A percentile compares a stretch with the other conserved stretches of the same genome.
Conservation (phyloP, 441 rosid species). For the Flueggea neowawraea region DNA sequence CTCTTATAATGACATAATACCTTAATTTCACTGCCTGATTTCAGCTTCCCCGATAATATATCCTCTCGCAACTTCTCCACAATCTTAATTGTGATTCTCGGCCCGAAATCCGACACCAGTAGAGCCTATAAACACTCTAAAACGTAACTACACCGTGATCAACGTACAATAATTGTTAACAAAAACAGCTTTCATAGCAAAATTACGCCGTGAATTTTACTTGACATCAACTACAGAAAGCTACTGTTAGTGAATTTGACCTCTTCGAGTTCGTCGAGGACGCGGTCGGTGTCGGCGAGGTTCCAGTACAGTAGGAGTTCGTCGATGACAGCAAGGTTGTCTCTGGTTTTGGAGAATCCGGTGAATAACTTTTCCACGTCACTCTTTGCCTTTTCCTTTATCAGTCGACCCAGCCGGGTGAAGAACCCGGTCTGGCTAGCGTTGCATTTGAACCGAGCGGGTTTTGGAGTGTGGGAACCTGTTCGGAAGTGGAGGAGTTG, state of each 20-base stretch:
- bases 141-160: too few species aligned
- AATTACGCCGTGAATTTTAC: too few species aligned
- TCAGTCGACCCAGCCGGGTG: constrained; percentile 78
- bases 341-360: constrained; percentile 92
- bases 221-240: background rate
- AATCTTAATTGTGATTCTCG: constrained; percentile 76
- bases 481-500: background rate
- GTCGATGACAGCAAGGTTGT: constrained; percentile 86
- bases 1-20: constrained; percentile 18
- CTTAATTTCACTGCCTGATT: constrained; percentile 92
- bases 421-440: constrained; percentile 93
- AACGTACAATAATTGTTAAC: too few species aligned
- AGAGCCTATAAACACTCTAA: constrained; percentile 42
- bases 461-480: background rate
- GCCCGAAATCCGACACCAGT: constrained; percentile 93
- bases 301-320: constrained; percentile 95
- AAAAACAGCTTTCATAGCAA: too few species aligned
- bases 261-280: constrained; percentile 95
- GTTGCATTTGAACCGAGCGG: constrained; percentile 48
- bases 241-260: constrained; percentile 26
- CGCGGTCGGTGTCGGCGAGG: constrained; percentile 89
- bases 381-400: constrained; percentile 89
- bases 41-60: constrained; percentile 79
- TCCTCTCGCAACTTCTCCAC: constrained; percentile 86
- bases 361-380: constrained; percentile 88